phyloP scores from a whole-genome alignment of 441 rosid species.

The Bocquillonia castaneifolia region DNA sequence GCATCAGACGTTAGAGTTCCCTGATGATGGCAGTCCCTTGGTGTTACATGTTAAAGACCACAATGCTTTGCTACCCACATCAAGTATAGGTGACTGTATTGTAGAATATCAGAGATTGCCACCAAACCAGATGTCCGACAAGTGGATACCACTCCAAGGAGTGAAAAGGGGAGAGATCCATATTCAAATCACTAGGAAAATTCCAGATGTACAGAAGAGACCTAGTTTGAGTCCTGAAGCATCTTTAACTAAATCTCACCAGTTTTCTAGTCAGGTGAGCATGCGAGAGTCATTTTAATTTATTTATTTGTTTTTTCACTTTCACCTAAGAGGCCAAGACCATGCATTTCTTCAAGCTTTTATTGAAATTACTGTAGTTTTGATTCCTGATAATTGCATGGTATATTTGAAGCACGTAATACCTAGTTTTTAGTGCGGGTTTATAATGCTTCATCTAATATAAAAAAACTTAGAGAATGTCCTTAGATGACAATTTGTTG shows the following conservation, averaged over 20 bases:
- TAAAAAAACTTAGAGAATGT: not conserved
- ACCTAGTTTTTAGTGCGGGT: not conserved
- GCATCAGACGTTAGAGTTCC: conserved; percentile 93
- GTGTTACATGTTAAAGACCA: conserved; percentile 82
- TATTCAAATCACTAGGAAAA: conserved; percentile 63
- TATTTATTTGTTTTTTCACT: not conserved
- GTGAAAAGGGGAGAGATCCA: conserved; percentile 86
- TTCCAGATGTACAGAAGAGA: conserved; percentile 51
- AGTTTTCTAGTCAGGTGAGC: conserved; percentile 48
- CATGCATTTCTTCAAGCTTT: not conserved
- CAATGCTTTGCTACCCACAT: conserved; percentile 72
- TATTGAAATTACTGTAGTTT: not conserved
- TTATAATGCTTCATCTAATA: not conserved
- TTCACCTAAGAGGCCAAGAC: not conserved
- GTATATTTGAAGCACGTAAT: not conserved
- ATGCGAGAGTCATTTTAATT: not conserved
- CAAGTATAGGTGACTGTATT: conserved; percentile 70
- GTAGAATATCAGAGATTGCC: conserved; percentile 88
- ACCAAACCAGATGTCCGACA: conserved; percentile 70
- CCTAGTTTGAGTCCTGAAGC: conserved; percentile 48
- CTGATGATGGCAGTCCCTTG: conserved; percentile 69
- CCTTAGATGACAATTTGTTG: too few species aligned
- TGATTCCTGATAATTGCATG: not conserved
- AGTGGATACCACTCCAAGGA: conserved; percentile 98
- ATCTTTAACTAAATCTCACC: conserved; percentile 41